phyloP scores from a whole-genome alignment of 257 asterid species.

The Cinchona pubescens region DNA sequence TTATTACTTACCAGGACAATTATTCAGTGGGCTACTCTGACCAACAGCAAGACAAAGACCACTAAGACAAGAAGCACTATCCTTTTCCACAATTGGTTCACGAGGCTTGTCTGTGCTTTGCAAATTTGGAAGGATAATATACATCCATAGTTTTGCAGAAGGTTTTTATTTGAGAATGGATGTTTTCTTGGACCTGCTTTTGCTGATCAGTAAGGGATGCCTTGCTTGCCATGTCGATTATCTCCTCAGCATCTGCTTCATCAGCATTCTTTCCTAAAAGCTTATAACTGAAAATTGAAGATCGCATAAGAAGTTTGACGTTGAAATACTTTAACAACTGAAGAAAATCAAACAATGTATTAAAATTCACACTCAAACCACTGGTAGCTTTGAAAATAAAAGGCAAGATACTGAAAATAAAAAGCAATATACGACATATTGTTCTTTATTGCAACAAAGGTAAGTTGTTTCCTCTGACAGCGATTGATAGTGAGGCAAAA shows the following conservation, averaged over 20 bases:
- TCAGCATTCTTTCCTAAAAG: conserved; percentile 78
- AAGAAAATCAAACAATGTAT: not conserved
- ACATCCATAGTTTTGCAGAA: conserved; percentile 68
- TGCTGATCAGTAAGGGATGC: conserved; percentile 73
- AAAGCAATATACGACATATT: not conserved
- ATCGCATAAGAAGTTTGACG: conserved; percentile 16
- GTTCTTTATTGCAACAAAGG: not conserved
- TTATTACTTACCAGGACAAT: conserved; percentile 43
- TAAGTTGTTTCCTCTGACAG: not conserved
- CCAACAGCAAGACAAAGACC: conserved; percentile 84
- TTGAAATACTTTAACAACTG: not conserved
- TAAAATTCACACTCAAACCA: not conserved
- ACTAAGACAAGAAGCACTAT: conserved; percentile 45
- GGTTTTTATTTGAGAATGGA: conserved; percentile 57
- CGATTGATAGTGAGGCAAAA: not conserved
- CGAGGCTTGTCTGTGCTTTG: conserved; percentile 18
- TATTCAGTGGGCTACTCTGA: conserved; percentile 27
- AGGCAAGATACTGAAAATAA: not conserved
- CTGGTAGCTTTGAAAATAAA: too few species aligned
- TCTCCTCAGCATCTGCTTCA: conserved; percentile 83
- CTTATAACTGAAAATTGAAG: conserved; percentile 56
- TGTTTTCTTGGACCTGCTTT: conserved; percentile 84
- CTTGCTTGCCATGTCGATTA: conserved; percentile 66
- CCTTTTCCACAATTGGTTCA: conserved; percentile 36
- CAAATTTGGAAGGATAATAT: conserved; percentile 56